Conservation (phyloP, 2,329 filamentous ascomycete species). For the Ophiocordyceps polyrhachis-furcata region DNA sequence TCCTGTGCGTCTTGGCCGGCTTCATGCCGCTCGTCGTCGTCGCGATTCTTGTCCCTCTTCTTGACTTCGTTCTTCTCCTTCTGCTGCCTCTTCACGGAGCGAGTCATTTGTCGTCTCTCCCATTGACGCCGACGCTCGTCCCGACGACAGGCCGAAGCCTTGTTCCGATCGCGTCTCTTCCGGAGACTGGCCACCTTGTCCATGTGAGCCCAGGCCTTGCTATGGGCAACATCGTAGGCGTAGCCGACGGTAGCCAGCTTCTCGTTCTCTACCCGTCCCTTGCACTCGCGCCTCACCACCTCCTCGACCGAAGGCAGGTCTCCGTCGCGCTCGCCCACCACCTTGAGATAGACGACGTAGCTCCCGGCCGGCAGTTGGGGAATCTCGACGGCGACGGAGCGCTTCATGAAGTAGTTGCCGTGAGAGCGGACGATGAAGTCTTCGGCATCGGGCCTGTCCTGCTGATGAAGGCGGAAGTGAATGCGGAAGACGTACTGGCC, state of each 20-base stretch:
- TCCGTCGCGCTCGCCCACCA: conserved; percentile 29
- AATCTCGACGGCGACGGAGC: conserved; percentile 40
- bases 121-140: conserved; percentile 28
- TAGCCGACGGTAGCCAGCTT: conserved; percentile 39
- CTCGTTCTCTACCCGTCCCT: conserved; percentile 29
- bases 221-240: conserved; percentile 41
- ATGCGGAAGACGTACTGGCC: conserved; percentile 37
- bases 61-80: conserved; percentile 17
- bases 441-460: conserved; percentile 29
- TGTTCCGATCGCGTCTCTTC: conserved; percentile 28
- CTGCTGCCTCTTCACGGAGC: conserved; percentile 22
- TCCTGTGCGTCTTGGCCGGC: background rate
- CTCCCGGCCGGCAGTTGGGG: conserved; percentile 33
- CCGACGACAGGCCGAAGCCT: conserved; percentile 26
- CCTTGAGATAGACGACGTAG: conserved; percentile 37
- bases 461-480: conserved; percentile 29
- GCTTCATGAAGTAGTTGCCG: conserved; percentile 37
- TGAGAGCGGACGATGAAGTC: conserved; percentile 42
- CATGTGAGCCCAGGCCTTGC: conserved; percentile 33
- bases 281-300: conserved; percentile 33
- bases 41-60: conserved; percentile 18
- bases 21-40: conserved; percentile 3
- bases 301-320: conserved; percentile 29
- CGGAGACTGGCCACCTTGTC: conserved; percentile 29
- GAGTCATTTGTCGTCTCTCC: conserved; percentile 27